Evolutionary conservation across 2,329 filamentous ascomycete genomes (phyloP).

Genomic region (Ophiostoma sp.): DNA sequence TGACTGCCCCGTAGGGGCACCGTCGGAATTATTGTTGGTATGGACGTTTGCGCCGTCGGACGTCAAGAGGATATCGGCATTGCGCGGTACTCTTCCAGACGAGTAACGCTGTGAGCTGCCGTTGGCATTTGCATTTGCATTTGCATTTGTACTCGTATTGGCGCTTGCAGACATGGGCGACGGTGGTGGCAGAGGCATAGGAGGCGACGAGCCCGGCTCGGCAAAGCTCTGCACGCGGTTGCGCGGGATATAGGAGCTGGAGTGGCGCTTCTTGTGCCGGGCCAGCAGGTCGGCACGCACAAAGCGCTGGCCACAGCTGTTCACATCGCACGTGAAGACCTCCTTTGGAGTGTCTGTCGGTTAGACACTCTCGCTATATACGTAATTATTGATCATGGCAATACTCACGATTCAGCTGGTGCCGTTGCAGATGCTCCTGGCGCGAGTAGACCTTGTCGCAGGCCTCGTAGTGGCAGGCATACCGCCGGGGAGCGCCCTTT

Average conservation of each 20-base stretch:
- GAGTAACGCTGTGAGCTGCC: background rate
- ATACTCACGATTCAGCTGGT: slow-evolving; percentile 63
- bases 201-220: slow-evolving; percentile 31
- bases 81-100: background rate
- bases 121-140: background rate
- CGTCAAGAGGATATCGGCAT: background rate
- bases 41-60: background rate
- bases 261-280: slow-evolving; percentile 62
- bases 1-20: background rate
- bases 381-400: background rate
- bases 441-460: slow-evolving; percentile 78
- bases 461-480: slow-evolving; percentile 57
- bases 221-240: slow-evolving; percentile 49
- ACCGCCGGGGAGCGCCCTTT: slow-evolving; percentile 47
- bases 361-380: background rate
- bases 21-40: background rate
- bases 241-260: slow-evolving; percentile 47
- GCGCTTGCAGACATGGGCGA: slow-evolving; percentile 25
- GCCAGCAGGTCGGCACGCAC: slow-evolving; percentile 72
- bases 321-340: slow-evolving; percentile 71
- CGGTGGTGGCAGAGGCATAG: slow-evolving; percentile 24
- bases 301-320: slow-evolving; percentile 69
- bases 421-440: slow-evolving; percentile 74
- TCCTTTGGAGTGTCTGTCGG: slow-evolving; percentile 63
- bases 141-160: slow-evolving; percentile 1